These are phyloP conservation scores for Calonectria henricotiae DNA, from an alignment of 2,329 filamentous ascomycete species.

Conservation along the genomic window DNA sequence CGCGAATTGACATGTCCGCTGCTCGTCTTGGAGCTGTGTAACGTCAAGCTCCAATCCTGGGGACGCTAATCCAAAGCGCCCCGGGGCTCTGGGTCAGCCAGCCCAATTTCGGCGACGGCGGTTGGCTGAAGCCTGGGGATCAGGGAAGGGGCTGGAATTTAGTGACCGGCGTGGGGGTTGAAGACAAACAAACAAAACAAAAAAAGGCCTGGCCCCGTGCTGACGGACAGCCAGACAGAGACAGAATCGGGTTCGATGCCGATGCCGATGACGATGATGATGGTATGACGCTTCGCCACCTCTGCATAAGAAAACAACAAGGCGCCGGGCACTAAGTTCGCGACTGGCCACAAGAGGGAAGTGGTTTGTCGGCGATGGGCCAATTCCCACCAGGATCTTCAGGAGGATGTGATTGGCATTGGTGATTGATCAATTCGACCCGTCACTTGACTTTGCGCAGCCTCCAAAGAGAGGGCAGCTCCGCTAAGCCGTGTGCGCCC, in stretches of 20 bases:
- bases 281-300: slow-evolving; percentile 34
- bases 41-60: slow-evolving; percentile 29
- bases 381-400: slow-evolving; percentile 26
- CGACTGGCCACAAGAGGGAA: not conserved
- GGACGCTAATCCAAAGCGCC: slow-evolving; percentile 26
- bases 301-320: not conserved
- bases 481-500: slow-evolving; percentile 14
- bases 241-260: not conserved
- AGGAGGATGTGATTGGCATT: slow-evolving; percentile 26
- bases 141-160: slow-evolving; percentile 20
- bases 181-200: not conserved
- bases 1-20: slow-evolving; percentile 42
- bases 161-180: slow-evolving; percentile 27
- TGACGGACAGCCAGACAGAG: not conserved
- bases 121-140: slow-evolving; percentile 23
- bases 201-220: slow-evolving; percentile 1
- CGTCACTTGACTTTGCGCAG: slow-evolving; percentile 27
- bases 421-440: slow-evolving; percentile 26
- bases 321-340: not conserved
- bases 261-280: slow-evolving; percentile 9
- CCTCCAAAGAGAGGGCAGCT: slow-evolving; percentile 17
- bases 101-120: slow-evolving; percentile 24
- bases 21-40: slow-evolving; percentile 41
- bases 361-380: not conserved
- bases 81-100: slow-evolving; percentile 35